Percentiles rank a stretch among this genome's conserved stretches.
phyloP scores from a whole-genome alignment of 345 rosid species.

The Clarkia xantiana region DNA sequence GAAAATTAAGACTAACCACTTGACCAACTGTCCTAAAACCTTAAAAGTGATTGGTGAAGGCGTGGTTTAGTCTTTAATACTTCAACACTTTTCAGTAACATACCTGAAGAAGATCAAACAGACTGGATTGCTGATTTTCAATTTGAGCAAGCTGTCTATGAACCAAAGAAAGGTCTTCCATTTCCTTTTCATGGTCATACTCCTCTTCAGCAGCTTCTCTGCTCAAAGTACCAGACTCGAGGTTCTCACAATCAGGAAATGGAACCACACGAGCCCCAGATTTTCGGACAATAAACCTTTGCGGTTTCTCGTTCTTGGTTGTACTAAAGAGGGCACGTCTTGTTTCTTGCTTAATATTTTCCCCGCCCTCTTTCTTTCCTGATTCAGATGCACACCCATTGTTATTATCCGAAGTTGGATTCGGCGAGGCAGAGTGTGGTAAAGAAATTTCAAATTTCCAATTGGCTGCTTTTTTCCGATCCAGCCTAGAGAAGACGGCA shows the following conservation, averaged over 20 bases:
- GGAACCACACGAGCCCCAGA: slow-evolving; percentile 54
- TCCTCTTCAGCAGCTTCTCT: slow-evolving; percentile 18
- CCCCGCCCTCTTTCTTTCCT: slow-evolving; percentile 14
- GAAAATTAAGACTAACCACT: too few species aligned
- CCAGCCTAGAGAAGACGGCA: slow-evolving; percentile 12
- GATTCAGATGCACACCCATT: slow-evolving; percentile 12
- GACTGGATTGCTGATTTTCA: slow-evolving; percentile 73
- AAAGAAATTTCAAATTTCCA: slow-evolving; percentile 23
- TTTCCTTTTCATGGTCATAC: slow-evolving; percentile 35
- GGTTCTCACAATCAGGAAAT: slow-evolving; percentile 28
- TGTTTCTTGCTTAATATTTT: slow-evolving; percentile 22
- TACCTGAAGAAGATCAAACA: slow-evolving; percentile 78
- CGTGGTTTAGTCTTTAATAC: too few species aligned
- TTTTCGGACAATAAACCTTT: slow-evolving; percentile 26
- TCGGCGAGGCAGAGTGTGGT: slow-evolving; percentile 11
- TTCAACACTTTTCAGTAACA: neutral
- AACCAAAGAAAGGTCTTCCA: slow-evolving; percentile 49
- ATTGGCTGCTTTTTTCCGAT: slow-evolving; percentile 15
- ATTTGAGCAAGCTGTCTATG: slow-evolving; percentile 67
- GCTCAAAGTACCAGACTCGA: slow-evolving; percentile 13
- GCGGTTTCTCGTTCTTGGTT: slow-evolving; percentile 20
- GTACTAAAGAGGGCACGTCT: slow-evolving; percentile 30
- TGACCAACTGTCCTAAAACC: too few species aligned
- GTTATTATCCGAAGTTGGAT: slow-evolving; percentile 14
- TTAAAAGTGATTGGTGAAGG: too few species aligned